These are phyloP conservation scores for Neospermospora avenae DNA, from an alignment of 2,329 filamentous ascomycete species.

Conservation along the genomic window DNA sequence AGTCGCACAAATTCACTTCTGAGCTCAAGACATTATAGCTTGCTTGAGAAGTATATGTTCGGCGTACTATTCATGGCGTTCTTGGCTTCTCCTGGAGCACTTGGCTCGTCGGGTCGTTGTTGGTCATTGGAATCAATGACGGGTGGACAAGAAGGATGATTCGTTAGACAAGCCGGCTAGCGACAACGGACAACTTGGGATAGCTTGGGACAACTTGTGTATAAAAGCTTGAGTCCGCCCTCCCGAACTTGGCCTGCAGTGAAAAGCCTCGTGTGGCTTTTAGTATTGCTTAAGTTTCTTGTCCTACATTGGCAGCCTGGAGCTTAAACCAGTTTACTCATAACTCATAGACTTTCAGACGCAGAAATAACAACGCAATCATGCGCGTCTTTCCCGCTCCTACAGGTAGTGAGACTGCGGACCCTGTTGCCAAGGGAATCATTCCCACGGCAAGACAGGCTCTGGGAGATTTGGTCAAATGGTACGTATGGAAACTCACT, in stretches of 20 bases:
- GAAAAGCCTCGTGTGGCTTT: conserved; percentile 1
- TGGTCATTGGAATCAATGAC: too few species aligned
- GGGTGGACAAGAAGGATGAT: background rate
- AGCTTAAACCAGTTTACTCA: background rate
- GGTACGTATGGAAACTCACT: conserved; percentile 32
- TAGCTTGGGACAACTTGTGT: background rate
- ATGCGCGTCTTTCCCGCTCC: conserved; percentile 9
- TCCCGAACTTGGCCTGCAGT: background rate
- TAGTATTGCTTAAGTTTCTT: background rate
- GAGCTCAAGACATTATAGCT: background rate
- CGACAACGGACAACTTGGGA: background rate
- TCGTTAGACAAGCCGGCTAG: background rate
- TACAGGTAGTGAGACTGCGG: conserved; percentile 45
- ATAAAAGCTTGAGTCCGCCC: conserved; percentile 7
- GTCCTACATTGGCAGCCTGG: conserved; percentile 8
- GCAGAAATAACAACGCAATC: background rate
- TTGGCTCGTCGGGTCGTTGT: background rate
- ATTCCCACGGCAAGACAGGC: conserved; percentile 63
- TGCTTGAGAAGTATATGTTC: conserved; percentile 1
- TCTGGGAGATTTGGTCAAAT: conserved; percentile 63
- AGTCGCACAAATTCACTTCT: background rate
- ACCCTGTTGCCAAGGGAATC: conserved; percentile 64
- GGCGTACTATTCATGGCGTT: background rate
- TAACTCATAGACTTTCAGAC: background rate
- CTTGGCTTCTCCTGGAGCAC: conserved; percentile 1